Conservation (phyloP, 495 filamentous ascomycete genomes). For the Neurospora cerealis region DNA sequence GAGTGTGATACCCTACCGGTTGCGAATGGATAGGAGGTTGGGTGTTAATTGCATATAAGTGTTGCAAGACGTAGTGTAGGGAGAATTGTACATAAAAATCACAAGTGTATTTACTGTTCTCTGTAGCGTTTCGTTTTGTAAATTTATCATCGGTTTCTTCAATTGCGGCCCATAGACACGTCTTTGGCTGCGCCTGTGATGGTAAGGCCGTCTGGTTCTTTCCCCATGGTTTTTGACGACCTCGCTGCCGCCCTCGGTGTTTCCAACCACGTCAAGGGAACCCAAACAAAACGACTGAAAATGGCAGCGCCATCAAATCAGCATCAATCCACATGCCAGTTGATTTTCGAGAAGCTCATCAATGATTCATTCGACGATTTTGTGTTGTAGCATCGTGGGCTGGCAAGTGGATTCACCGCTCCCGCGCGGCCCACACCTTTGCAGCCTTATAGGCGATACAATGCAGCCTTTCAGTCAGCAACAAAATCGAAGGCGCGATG, state of each 20-base stretch:
- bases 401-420: background rate
- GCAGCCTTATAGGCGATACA: background rate
- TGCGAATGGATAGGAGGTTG: background rate
- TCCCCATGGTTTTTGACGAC: background rate
- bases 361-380: background rate
- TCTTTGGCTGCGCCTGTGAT: no score
- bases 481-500: background rate
- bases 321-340: background rate
- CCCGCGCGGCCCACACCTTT: background rate
- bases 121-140: no score
- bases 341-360: background rate
- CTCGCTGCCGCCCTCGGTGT: background rate
- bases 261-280: background rate
- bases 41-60: background rate
- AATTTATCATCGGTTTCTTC: no score
- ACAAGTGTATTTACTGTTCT: background rate
- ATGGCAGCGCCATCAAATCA: background rate
- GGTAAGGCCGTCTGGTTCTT: background rate
- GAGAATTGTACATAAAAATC: background rate
- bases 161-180: no score
- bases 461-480: accelerated
- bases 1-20: background rate
- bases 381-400: background rate
- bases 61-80: background rate
- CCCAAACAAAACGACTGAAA: background rate